Evolutionary conservation across 2,329 filamentous ascomycete genomes (phyloP).

Genomic region (Mycosphaerella sp.): DNA sequence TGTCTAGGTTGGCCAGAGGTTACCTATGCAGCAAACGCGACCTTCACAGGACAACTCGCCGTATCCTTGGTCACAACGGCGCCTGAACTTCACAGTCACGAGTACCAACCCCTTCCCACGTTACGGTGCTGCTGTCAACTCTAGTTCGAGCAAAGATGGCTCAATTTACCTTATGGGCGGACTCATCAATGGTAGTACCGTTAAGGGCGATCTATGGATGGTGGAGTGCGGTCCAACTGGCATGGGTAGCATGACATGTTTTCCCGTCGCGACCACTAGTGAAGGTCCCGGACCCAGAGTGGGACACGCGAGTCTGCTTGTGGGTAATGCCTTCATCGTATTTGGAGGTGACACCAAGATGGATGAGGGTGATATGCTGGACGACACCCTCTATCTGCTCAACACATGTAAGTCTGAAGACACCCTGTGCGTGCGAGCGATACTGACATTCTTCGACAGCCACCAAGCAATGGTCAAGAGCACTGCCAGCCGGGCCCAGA

Average conservation of each 20-base stretch:
- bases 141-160: slow-evolving; percentile 87
- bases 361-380: slow-evolving; percentile 81
- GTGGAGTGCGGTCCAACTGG: slow-evolving; percentile 68
- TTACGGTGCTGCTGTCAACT: slow-evolving; percentile 95
- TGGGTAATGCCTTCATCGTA: slow-evolving; percentile 98
- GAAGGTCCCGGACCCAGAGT: slow-evolving; percentile 94
- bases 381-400: slow-evolving; percentile 91
- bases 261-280: slow-evolving; percentile 82
- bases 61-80: slow-evolving; percentile 93
- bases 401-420: slow-evolving; percentile 78
- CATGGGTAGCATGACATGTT: slow-evolving; percentile 72
- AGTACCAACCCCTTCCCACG: slow-evolving; percentile 86
- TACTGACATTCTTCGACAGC: slow-evolving; percentile 51
- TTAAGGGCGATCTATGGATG: slow-evolving; percentile 97
- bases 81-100: slow-evolving; percentile 75
- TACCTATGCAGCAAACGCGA: slow-evolving; percentile 26
- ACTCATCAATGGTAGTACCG: slow-evolving; percentile 86
- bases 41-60: slow-evolving; percentile 61
- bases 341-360: slow-evolving; percentile 98
- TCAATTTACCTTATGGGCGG: slow-evolving; percentile 98
- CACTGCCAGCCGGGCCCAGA: slow-evolving; percentile 76
- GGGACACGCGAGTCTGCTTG: slow-evolving; percentile 85
- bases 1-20: slow-evolving; percentile 23
- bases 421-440: not conserved
- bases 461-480: slow-evolving; percentile 95